Evolutionary conservation across 169 alveolate genomes (phyloP), one percentile per base, ranked within the genome.

Genomic region (Babesia divergens): DNA sequence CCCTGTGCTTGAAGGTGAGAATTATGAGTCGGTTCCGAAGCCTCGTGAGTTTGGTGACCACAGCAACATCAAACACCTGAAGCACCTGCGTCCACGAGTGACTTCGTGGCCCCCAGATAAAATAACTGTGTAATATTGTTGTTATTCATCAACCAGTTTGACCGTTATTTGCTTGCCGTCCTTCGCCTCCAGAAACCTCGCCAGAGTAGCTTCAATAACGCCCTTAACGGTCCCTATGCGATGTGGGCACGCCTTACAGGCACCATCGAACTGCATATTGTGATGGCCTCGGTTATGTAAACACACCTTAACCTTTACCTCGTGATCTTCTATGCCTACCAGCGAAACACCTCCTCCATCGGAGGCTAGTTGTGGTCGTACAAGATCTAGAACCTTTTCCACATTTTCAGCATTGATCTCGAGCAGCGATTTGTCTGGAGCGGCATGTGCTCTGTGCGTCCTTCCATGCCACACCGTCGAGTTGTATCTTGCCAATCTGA

Each of bases 81-180:
- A 88, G 71, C 94, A 90, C 55, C 64, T 75, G 71, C 28, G 92
- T 26, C 91, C 91, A 28, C 84, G 71, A 43, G 77, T 90, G 52
- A 90, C 90, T 14, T 66, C 83, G 26, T 90, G 94, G 94, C 94
- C 94, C 1, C 94, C 94, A 2, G 94, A 89, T 40, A 84, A 90
- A 56, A 75, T 90, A 22, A 66, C 86, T 14, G 90, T 90, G 28
- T 89, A 84, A 52, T 29, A 14, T 43, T 44, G 37, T 34, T 43
- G 51, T 16, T 58, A 46, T 68, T 74, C 84, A 34, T 87, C 84
- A 28, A 67, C 84, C 22, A 87, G 72, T 44, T 87, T 85, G 26
- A 89, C 91, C 29, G 76, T 79, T 47, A 89, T 87, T 37, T 83
- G 91, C 38, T 80, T 66, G 20, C 68, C 84, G 34, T 59, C 75